Conservation (phyloP, 2,329 filamentous ascomycete genomes). For the Fusarium pseudograminearum region DNA sequence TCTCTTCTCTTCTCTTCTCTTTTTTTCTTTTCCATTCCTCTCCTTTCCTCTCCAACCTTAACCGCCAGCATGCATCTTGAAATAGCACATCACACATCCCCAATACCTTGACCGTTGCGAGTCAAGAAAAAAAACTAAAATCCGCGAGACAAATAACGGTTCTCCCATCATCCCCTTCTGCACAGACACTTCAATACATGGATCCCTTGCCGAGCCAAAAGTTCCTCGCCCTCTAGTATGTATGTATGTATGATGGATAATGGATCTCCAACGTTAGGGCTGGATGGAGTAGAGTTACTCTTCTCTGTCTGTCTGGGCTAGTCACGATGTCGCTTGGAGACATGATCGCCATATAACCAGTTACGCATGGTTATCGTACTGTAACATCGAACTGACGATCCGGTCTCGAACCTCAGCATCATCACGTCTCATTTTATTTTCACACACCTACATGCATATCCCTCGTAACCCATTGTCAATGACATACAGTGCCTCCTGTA, state of each 20-base stretch:
- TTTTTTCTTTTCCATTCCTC: neutral
- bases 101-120: conserved; percentile 8
- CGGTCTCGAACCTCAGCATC: conserved; percentile 31
- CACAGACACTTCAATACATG: conserved; percentile 28
- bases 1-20: neutral
- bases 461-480: neutral
- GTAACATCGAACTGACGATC: conserved; percentile 32
- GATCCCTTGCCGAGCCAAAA: conserved; percentile 32
- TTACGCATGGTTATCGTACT: conserved; percentile 20
- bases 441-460: neutral
- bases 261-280: conserved; percentile 23
- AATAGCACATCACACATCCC: conserved; percentile 11
- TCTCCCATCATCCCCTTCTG: conserved; percentile 8
- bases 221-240: conserved; percentile 12
- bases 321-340: conserved; percentile 18
- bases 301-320: neutral
- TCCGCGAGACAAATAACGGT: conserved; percentile 24
- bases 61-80: conserved; percentile 3
- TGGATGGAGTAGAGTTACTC: conserved; percentile 20
- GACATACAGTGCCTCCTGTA: neutral
- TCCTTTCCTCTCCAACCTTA: neutral
- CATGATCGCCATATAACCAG: conserved; percentile 25
- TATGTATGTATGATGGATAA: neutral
- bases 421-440: conserved; percentile 26
- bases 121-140: conserved; percentile 15